These are phyloP conservation scores for Alternaria rosae DNA, from an alignment of 2,329 filamentous ascomycete genomes.

Conservation along the genomic window DNA sequence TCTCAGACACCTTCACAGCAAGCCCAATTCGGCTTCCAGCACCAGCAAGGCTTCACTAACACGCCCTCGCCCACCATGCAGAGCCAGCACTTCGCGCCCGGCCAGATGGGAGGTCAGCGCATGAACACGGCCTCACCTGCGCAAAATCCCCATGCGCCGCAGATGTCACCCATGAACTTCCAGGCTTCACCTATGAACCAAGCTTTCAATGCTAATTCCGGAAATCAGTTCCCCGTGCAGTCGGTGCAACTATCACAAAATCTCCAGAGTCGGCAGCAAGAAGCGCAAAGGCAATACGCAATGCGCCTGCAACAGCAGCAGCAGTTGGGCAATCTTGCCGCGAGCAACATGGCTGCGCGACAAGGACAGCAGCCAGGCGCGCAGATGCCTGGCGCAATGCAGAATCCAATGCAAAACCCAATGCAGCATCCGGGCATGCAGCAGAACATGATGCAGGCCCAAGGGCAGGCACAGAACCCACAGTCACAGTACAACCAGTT, in stretches of 20 bases:
- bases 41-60: constrained; percentile 77
- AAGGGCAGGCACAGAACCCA: constrained; percentile 20
- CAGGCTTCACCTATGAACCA: constrained; percentile 47
- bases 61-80: constrained; percentile 94
- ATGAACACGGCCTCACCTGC: constrained; percentile 94
- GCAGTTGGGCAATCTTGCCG: constrained; percentile 57
- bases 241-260: constrained; percentile 60
- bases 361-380: constrained; percentile 47
- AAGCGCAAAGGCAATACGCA: constrained; percentile 82
- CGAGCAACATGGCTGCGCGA: constrained; percentile 50
- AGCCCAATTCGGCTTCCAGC: constrained; percentile 68
- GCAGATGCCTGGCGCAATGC: constrained; percentile 47
- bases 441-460: constrained; percentile 39
- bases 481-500: constrained; percentile 42
- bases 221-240: constrained; percentile 55
- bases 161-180: constrained; percentile 51
- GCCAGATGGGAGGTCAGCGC: constrained; percentile 61
- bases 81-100: constrained; percentile 74
- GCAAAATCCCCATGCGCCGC: constrained; percentile 68
- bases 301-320: constrained; percentile 79
- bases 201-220: constrained; percentile 50
- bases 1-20: constrained; percentile 90
- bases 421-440: constrained; percentile 41
- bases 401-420: constrained; percentile 19
- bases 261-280: constrained; percentile 58